Conservation (phyloP, 176 grass and related monocot genomes). For the Zea luxurians region DNA sequence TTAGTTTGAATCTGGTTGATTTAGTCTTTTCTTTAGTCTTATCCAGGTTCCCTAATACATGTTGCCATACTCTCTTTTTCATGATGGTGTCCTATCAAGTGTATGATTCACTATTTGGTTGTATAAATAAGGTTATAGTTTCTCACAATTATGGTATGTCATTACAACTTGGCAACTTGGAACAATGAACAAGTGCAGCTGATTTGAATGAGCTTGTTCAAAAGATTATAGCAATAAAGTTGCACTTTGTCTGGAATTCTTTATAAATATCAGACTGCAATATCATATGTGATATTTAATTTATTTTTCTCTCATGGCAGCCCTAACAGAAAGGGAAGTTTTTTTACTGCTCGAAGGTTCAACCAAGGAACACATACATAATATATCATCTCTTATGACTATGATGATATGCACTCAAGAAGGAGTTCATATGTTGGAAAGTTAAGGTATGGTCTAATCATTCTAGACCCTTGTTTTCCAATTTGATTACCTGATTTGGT, state of each 20-base stretch:
- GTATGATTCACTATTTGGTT: not conserved
- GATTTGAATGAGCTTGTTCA: slow-evolving; percentile 7
- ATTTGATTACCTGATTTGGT: slow-evolving; percentile 23
- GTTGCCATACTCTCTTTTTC: too few relatives aligned
- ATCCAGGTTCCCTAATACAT: too few relatives aligned
- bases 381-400: slow-evolving; percentile 90
- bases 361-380: slow-evolving; percentile 70
- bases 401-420: slow-evolving; percentile 72
- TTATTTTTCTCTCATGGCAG: slow-evolving; percentile 51
- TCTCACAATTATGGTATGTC: not conserved
- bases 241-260: not conserved
- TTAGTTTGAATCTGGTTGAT: too few relatives aligned
- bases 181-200: not conserved
- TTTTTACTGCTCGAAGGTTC: slow-evolving; percentile 80
- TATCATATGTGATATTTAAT: slow-evolving; percentile 14
- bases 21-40: too few relatives aligned
- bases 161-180: not conserved
- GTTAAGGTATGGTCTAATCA: slow-evolving; percentile 54
- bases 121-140: not conserved
- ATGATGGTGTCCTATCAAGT: not conserved
- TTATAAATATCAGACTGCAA: not conserved
- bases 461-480: slow-evolving; percentile 16
- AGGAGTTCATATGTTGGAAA: slow-evolving; percentile 90
- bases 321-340: slow-evolving; percentile 77
- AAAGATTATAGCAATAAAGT: not conserved